These are phyloP conservation scores for Trichosporon sp. DNA, from an alignment of 1,284 basidiomycete species.

Conservation along the genomic window DNA sequence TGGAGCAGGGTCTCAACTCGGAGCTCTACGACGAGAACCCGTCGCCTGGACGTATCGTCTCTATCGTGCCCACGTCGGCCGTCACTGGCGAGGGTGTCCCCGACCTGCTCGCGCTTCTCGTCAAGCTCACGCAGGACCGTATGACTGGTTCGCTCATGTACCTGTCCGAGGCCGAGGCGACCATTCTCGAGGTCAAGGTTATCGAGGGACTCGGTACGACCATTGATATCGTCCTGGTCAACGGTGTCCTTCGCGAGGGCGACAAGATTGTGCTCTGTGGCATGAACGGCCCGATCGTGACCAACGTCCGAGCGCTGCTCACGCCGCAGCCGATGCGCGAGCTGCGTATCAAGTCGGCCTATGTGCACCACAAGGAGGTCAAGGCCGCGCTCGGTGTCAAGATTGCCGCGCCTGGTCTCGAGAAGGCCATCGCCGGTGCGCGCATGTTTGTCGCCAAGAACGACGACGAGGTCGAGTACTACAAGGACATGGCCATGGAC, in stretches of 20 bases:
- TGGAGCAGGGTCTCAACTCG: constrained; percentile 95
- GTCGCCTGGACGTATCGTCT: constrained; percentile 88
- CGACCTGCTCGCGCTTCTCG: constrained; percentile 98
- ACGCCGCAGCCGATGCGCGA: constrained; percentile 97
- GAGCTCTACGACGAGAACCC: constrained; percentile 97
- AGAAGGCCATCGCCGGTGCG: constrained; percentile 98
- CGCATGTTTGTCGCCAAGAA: constrained; percentile 84
- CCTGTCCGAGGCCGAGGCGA: constrained; percentile 94
- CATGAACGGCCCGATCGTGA: constrained; percentile 95
- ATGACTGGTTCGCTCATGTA: constrained; percentile 99
- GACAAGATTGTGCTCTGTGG: constrained; percentile 97
- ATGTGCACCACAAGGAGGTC: constrained; percentile 97
- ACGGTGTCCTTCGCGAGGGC: constrained; percentile 86
- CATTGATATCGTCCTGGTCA: constrained; percentile 94
- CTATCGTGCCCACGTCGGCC: constrained; percentile 94
- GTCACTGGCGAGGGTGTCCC: constrained; percentile 97
- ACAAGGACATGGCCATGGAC: constrained; percentile 93
- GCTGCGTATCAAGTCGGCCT: constrained; percentile 93
- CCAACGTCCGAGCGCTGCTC: constrained; percentile 85
- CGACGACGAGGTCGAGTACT: constrained; percentile 92
- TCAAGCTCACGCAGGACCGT: constrained; percentile 94
- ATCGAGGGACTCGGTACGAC: constrained; percentile 98
- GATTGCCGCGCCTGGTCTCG: constrained; percentile 89
- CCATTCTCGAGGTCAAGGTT: constrained; percentile 99
- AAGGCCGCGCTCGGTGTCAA: constrained; percentile 98